Evolutionary conservation across 306 rosid species (phyloP).

Genomic region (Dryas octopetala): DNA sequence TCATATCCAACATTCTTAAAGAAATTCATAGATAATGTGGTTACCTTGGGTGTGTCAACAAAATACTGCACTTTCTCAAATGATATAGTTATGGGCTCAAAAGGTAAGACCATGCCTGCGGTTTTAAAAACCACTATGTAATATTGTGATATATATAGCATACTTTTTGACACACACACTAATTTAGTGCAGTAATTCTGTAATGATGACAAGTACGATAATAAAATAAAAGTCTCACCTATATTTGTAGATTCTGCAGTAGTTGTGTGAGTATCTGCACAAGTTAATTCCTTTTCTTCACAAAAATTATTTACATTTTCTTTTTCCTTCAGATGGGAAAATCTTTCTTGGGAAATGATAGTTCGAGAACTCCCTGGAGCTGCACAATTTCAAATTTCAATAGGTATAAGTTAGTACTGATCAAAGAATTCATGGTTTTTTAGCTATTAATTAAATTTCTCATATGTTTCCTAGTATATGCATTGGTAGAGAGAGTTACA

Average conservation of each 20-base stretch:
- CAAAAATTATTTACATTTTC: constrained; percentile 12
- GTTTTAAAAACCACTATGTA: neutral
- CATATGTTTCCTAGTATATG: neutral
- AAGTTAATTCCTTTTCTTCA: constrained; percentile 10
- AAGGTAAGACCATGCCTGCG: constrained; percentile 28
- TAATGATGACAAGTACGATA: too few relatives aligned
- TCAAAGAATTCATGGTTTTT: neutral
- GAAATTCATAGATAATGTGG: neutral
- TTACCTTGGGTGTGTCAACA: constrained; percentile 40
- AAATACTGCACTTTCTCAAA: constrained; percentile 36
- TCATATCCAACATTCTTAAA: neutral
- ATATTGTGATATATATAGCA: too few relatives aligned
- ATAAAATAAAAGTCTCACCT: neutral
- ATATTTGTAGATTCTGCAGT: constrained; percentile 1
- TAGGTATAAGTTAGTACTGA: neutral
- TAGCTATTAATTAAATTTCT: neutral
- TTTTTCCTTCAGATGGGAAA: constrained; percentile 36
- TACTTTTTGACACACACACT: too few relatives aligned
- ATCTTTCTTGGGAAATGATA: constrained; percentile 37
- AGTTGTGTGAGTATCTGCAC: neutral
- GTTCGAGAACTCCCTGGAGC: constrained; percentile 51
- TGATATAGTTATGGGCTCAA: constrained; percentile 27
- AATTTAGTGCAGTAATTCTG: too few relatives aligned
- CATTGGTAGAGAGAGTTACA: constrained; percentile 25
- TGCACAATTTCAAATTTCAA: constrained; percentile 19